phyloP scores from a whole-genome alignment of 805 yeast species.

The Hermanozyma aechmeae region DNA sequence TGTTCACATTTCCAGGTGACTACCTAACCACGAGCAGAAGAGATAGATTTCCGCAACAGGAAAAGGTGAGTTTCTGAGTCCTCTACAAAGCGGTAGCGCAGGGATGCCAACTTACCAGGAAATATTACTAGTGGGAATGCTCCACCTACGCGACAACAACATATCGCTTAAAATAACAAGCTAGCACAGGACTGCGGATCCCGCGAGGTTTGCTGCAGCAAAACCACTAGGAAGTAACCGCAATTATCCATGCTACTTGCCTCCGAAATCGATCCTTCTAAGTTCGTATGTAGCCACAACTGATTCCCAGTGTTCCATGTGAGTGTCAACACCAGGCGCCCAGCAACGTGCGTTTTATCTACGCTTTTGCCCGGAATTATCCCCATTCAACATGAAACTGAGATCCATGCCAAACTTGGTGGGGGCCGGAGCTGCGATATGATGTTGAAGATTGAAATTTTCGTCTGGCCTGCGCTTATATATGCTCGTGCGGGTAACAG shows the following conservation, averaged over 20 bases:
- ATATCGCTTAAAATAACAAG: background rate
- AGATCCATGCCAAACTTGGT: slow-evolving; percentile 4
- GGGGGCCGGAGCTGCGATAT: slow-evolving; percentile 13
- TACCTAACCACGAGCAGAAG: too few relatives aligned
- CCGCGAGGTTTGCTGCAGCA: background rate
- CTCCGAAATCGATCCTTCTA: background rate
- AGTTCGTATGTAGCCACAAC: slow-evolving; percentile 11
- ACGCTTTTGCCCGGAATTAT: slow-evolving; percentile 11
- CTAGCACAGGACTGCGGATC: background rate
- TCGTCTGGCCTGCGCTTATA: too few relatives aligned
- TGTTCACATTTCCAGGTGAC: too few relatives aligned
- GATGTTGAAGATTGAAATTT: slow-evolving; percentile 7
- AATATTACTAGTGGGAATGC: background rate
- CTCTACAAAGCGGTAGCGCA: too few relatives aligned
- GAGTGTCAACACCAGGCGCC: slow-evolving; percentile 16
- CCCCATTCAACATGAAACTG: slow-evolving; percentile 7
- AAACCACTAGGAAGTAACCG: background rate
- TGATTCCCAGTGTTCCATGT: slow-evolving; percentile 15
- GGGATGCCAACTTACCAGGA: too few relatives aligned
- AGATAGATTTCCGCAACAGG: too few relatives aligned
- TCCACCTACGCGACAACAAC: background rate
- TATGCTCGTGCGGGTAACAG: too few relatives aligned
- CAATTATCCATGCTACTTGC: background rate
- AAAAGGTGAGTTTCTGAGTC: too few relatives aligned
- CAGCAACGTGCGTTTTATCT: slow-evolving; percentile 15